Percentiles rank a stretch among this genome's conserved stretches.
Evolutionary conservation across 805 yeast species (phyloP).

Genomic region (Phaffomyces antillensis): DNA sequence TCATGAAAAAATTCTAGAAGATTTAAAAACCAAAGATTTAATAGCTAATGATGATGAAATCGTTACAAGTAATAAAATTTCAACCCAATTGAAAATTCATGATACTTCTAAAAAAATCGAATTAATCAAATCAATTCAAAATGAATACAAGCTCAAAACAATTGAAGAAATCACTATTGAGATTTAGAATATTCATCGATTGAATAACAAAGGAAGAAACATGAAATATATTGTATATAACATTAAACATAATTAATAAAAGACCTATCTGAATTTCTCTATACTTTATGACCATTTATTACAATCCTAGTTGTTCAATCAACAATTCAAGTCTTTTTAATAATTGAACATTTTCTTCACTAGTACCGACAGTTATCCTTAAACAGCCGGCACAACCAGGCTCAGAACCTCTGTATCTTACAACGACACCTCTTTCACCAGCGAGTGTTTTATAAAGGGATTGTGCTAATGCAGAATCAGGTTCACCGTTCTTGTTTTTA

Average conservation of each 20-base stretch:
- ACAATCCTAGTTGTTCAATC: constrained; percentile 16
- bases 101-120: constrained; percentile 8
- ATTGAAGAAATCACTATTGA: constrained; percentile 10
- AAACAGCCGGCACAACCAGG: constrained; percentile 83
- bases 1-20: constrained; percentile 14
- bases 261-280: too few relatives aligned
- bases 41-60: constrained; percentile 1
- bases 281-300: neutral
- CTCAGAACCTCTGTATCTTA: constrained; percentile 87
- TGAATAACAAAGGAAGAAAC: too few relatives aligned
- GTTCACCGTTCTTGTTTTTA: constrained; percentile 51
- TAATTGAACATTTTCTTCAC: constrained; percentile 58
- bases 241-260: too few relatives aligned
- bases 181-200: constrained; percentile 2
- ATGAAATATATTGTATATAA: too few relatives aligned
- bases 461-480: constrained; percentile 63
- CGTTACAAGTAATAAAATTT: constrained; percentile 8
- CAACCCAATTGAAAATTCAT: constrained; percentile 12
- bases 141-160: constrained; percentile 5
- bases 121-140: constrained; percentile 2
- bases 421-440: constrained; percentile 65
- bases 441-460: constrained; percentile 67
- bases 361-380: constrained; percentile 83
- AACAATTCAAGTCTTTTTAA: constrained; percentile 40
- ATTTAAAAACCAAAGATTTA: constrained; percentile 1